Evolutionary conservation across 2,329 filamentous ascomycete genomes (phyloP).

Genomic region (Verticillium nubilum): DNA sequence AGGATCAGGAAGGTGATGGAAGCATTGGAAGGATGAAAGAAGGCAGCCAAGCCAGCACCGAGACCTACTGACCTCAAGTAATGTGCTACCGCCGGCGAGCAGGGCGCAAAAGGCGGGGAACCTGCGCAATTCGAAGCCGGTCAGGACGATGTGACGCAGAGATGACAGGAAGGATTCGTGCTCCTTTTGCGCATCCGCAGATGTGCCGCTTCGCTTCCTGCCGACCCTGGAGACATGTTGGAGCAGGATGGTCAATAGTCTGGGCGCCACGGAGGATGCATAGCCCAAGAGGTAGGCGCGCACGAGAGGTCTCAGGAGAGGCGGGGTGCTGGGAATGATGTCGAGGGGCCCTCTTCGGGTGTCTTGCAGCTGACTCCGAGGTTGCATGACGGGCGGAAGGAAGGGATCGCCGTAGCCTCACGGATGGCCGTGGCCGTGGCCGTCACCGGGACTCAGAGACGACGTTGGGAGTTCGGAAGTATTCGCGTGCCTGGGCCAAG

Average conservation of each 20-base stretch:
- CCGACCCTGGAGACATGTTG: constrained; percentile 37
- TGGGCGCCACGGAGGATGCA: constrained; percentile 51
- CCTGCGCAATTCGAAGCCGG: constrained; percentile 47
- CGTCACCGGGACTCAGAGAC: background rate
- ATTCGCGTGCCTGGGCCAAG: background rate
- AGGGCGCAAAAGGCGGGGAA: constrained; percentile 60
- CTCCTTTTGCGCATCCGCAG: constrained; percentile 9
- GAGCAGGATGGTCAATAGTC: constrained; percentile 48
- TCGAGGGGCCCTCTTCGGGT: constrained; percentile 8
- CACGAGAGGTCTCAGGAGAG: constrained; percentile 47
- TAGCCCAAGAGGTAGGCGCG: constrained; percentile 58
- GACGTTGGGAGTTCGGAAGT: background rate
- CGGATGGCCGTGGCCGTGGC: background rate
- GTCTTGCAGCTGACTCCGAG: constrained; percentile 23
- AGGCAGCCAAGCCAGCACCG: background rate
- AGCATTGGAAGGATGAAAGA: background rate
- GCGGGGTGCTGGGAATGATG: constrained; percentile 32
- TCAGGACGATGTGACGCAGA: constrained; percentile 36
- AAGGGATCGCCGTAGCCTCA: background rate
- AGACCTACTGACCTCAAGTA: constrained; percentile 48
- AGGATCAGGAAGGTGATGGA: background rate
- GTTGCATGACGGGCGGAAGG: constrained; percentile 34
- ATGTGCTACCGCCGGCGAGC: constrained; percentile 53
- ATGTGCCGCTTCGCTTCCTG: constrained; percentile 1
- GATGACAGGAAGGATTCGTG: constrained; percentile 22